Evolutionary conservation across 177 flowering plant genomes (phyloP).

Genomic region (Tripterygium wilfordii): DNA sequence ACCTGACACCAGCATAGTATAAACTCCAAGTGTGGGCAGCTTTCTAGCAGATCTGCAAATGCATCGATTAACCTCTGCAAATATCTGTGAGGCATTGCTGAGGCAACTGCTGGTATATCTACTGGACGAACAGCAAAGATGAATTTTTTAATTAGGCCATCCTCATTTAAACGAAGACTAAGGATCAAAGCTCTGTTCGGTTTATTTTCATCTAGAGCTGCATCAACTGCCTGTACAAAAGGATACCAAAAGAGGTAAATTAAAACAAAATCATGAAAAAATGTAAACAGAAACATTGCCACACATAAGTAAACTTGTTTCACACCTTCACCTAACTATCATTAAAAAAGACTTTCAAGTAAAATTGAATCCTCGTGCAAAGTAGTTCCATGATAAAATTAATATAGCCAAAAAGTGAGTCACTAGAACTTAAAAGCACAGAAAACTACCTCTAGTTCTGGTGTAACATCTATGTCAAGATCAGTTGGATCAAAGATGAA

Average conservation of each 20-base stretch:
- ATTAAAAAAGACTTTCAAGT: no score
- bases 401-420: no score
- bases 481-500: slow-evolving; percentile 94
- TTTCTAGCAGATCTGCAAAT: slow-evolving; percentile 77
- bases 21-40: slow-evolving; percentile 82
- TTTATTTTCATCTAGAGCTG: slow-evolving; percentile 62
- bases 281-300: no score
- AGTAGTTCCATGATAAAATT: no score
- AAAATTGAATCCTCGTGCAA: no score
- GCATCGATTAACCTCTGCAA: slow-evolving; percentile 79
- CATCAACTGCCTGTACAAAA: slow-evolving; percentile 67
- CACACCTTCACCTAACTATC: no score
- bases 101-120: slow-evolving; percentile 66
- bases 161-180: slow-evolving; percentile 92
- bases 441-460: no score
- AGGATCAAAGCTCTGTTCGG: slow-evolving; percentile 65
- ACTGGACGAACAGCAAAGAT: slow-evolving; percentile 59
- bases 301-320: no score
- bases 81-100: slow-evolving; percentile 68
- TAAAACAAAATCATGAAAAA: neutral
- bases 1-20: slow-evolving; percentile 94
- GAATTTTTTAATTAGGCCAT: slow-evolving; percentile 70
- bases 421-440: no score
- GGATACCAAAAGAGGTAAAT: neutral
- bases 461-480: slow-evolving; percentile 94